Conservation (phyloP, 2,329 filamentous ascomycete species). For the Ophiocordyceps camponoti-rufipedis region DNA sequence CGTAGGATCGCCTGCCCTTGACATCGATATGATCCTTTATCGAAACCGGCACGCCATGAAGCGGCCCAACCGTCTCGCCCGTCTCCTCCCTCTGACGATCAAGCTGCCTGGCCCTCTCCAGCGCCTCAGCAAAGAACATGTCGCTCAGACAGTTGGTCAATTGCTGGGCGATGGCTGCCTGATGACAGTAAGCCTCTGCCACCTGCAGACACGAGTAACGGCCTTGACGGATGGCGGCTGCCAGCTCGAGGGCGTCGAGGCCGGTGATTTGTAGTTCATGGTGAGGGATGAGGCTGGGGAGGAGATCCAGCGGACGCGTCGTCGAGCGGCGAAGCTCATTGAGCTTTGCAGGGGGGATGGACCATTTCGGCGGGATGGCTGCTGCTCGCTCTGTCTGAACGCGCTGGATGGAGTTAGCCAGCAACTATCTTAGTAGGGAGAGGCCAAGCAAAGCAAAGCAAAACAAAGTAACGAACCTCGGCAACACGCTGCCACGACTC, state of each 20-base stretch:
- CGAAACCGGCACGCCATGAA: slow-evolving; percentile 41
- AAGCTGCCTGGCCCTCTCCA: slow-evolving; percentile 22
- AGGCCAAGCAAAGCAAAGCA: neutral
- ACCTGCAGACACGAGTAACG: slow-evolving; percentile 8
- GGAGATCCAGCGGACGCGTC: slow-evolving; percentile 2
- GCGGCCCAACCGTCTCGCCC: slow-evolving; percentile 15
- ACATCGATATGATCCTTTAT: slow-evolving; percentile 9
- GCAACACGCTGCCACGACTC: slow-evolving; percentile 3
- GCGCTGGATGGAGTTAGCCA: slow-evolving; percentile 1
- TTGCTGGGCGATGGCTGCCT: slow-evolving; percentile 11
- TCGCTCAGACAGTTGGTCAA: slow-evolving; percentile 24
- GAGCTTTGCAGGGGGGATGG: slow-evolving; percentile 3
- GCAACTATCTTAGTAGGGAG: neutral
- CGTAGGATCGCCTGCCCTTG: slow-evolving; percentile 1
- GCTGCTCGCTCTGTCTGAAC: slow-evolving; percentile 1
- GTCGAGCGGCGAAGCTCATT: slow-evolving; percentile 3
- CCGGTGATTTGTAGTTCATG: slow-evolving; percentile 8
- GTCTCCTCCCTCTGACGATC: slow-evolving; percentile 15
- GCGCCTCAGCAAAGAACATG: slow-evolving; percentile 29
- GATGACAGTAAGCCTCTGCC: slow-evolving; percentile 9
- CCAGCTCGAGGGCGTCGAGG: slow-evolving; percentile 4
- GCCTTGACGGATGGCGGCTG: slow-evolving; percentile 4
- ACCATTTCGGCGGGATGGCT: slow-evolving; percentile 3
- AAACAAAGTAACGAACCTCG: slow-evolving; percentile 1
- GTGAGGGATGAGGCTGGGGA: slow-evolving; percentile 4